Evolutionary conservation across 148 eudicot species (phyloP).

Genomic region (Gaultheria prostrata): DNA sequence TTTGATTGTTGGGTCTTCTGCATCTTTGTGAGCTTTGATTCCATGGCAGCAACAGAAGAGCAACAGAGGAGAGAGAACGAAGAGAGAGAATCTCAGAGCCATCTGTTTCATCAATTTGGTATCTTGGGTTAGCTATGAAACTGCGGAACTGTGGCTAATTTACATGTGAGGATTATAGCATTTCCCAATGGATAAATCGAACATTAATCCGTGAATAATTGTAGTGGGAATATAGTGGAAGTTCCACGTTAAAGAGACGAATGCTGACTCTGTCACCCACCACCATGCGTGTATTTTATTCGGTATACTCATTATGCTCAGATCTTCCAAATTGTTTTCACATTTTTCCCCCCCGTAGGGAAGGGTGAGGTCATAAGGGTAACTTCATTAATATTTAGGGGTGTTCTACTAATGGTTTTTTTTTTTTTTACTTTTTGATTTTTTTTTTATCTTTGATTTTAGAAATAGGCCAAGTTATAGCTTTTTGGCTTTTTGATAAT

Average conservation of each 20-base stretch:
- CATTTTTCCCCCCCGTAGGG: no score
- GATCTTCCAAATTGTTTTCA: background rate
- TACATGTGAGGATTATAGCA: background rate
- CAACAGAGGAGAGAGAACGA: background rate
- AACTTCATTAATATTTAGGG: no score
- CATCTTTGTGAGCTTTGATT: constrained; percentile 18
- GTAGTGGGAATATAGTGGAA: background rate
- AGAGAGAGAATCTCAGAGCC: constrained; percentile 18
- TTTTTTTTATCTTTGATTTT: no score
- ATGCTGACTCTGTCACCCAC: background rate
- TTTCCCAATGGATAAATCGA: background rate
- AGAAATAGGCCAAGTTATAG: no score
- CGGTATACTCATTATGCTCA: background rate
- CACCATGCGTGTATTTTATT: background rate
- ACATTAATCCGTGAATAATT: background rate
- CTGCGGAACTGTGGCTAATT: background rate
- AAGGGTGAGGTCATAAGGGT: no score
- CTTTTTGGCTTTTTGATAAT: no score
- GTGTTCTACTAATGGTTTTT: no score
- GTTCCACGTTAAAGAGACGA: background rate
- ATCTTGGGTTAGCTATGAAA: background rate
- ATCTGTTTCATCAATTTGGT: constrained; percentile 10
- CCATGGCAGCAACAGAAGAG: background rate
- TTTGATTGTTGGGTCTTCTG: constrained; percentile 49
- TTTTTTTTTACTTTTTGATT: no score